phyloP scores from a whole-genome alignment of 129 eudicot species.

The Tagetes erecta region DNA sequence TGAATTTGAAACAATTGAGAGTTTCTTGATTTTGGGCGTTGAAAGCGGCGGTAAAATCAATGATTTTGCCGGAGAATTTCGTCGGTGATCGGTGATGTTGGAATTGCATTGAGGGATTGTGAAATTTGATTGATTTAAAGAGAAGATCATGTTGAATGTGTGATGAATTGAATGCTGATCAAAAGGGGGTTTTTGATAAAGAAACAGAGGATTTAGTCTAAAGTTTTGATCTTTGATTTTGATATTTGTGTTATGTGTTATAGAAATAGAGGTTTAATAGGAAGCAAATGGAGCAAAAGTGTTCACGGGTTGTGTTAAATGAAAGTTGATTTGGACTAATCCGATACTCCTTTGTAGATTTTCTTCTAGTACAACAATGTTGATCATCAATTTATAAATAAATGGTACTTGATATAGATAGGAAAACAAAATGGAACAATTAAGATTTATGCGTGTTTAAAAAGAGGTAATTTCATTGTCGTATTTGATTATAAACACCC shows the following conservation, averaged over 20 bases:
- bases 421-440: no score
- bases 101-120: conserved; percentile 20
- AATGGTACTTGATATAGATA: not conserved
- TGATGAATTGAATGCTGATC: not conserved
- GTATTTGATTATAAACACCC: no score
- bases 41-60: conserved; percentile 33
- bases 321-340: conserved; percentile 5
- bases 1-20: conserved; percentile 17
- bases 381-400: not conserved
- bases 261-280: not conserved
- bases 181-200: not conserved
- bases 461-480: no score
- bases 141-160: conserved; percentile 44
- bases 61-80: conserved; percentile 25
- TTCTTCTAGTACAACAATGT: not conserved
- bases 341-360: not conserved
- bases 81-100: conserved; percentile 32
- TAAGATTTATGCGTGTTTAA: no score
- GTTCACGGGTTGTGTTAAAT: not conserved
- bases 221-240: conserved; percentile 18
- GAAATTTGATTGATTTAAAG: conserved; percentile 42
- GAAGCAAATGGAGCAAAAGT: conserved; percentile 2
- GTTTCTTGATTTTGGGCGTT: conserved; percentile 18
- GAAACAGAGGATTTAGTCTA: not conserved
- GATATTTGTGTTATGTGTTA: not conserved